Evolutionary conservation across 345 rosid genomes (phyloP).

Genomic region (Eucalyptus marginata): DNA sequence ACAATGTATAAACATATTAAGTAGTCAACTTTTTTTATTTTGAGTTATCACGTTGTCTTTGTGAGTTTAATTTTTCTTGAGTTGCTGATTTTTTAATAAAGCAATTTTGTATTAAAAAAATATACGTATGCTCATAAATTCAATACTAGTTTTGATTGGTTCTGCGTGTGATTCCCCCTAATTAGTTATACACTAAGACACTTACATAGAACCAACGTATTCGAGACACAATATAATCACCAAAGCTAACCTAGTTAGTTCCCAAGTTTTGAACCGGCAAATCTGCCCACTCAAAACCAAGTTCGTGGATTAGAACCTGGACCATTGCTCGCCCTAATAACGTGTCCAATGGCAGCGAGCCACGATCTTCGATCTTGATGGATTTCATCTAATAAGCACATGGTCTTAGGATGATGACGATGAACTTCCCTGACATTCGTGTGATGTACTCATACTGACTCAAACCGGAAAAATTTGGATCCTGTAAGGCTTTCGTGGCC

Average conservation of each 20-base stretch:
- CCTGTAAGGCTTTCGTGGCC: background rate
- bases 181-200: background rate
- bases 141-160: background rate
- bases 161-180: background rate
- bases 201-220: background rate
- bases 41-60: background rate
- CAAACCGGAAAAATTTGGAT: background rate
- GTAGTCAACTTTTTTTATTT: background rate
- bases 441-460: background rate
- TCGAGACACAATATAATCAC: background rate
- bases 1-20: too few species aligned
- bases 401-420: background rate
- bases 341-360: background rate
- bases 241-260: background rate
- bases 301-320: background rate
- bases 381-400: background rate
- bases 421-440: background rate
- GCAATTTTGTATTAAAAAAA: background rate
- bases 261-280: background rate
- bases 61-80: background rate
- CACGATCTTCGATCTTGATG: background rate
- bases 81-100: background rate
- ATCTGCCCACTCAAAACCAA: background rate
- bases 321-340: background rate
- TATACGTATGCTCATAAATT: background rate